Conservation (phyloP, 306 rosid species). For the Sechiopsis laciniata region DNA sequence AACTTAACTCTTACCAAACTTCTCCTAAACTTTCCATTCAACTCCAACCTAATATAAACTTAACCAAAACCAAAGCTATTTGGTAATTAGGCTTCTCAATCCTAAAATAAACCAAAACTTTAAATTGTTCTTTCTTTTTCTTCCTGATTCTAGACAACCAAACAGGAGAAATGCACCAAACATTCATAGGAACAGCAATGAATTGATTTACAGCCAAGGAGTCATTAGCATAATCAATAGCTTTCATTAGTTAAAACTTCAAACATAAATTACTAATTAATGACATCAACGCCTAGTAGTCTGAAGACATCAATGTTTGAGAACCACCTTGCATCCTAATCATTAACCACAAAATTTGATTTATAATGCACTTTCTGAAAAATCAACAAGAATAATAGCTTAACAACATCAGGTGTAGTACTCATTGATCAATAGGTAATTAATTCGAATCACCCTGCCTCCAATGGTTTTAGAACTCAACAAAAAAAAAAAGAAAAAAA, state of each 20-base stretch:
- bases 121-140: no score
- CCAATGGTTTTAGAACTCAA: no score
- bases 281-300: background rate
- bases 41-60: background rate
- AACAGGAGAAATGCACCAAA: no score
- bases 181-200: background rate
- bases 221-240: background rate
- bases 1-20: background rate
- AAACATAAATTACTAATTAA: slow-evolving; percentile 5
- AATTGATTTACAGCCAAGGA: slow-evolving; percentile 5
- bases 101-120: background rate
- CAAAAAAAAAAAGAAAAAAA: background rate
- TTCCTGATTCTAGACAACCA: no score
- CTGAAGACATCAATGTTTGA: slow-evolving; percentile 13
- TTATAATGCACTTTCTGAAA: background rate
- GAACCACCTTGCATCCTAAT: slow-evolving; percentile 14
- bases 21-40: background rate
- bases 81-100: background rate
- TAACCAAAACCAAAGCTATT: background rate
- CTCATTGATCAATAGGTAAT: no score
- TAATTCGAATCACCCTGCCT: no score
- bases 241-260: slow-evolving; percentile 11
- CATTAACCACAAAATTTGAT: slow-evolving; percentile 18
- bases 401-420: no score
- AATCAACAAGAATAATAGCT: no score